Base-by-base conservation (phyloP, 179 eudicot species). In the Vitellaria paradoxa region DNA sequence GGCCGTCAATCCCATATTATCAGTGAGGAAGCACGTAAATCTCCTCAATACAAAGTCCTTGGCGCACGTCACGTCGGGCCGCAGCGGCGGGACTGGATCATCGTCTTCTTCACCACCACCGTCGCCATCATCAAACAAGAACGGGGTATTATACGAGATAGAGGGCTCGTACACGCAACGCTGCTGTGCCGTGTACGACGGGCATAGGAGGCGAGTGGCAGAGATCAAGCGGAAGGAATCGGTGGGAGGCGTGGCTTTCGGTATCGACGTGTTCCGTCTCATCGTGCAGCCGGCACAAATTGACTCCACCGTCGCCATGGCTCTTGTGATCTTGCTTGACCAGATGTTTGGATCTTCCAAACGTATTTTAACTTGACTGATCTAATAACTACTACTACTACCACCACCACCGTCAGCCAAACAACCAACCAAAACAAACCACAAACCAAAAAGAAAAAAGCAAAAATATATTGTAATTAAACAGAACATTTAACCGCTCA, bases 111-210 rank as follows among this genome's bases (percentile, higher is more conserved):
- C 75, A 14, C 45, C 80, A 1, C 49, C 76, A 0, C 47, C 61
- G 23, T 37, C 68, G 42, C 46, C 74, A 42, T 42, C 45, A 15
- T n/a, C 50, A 9, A 79, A 21, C 42, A 81, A 79, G 75, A 80
- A 64, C 49, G 40, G 47, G 24, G 40, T 52, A 5, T 4, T 42
- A 1, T 90, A 88, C 77, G 89, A 86, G 74, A 87, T 91, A 6
- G 92, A 87, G 82, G 93, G 96, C 9, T 90, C 93, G 15, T 91
- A 90, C 78, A 20, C 88, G 6, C 85, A 79, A 56, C 76, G 92
- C 11, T 72, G 80, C 73, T 89, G 91, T 42, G 70, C 63, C 2
- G 73, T 92, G 75, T 88, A 87, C 77, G 89, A 90, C 73, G 85
- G 78, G 55, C 79, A 81, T 78, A 72, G 87, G 80, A 78, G 81